Percentiles rank a stretch among this genome's conserved stretches.
Conservation (phyloP, 2,329 filamentous ascomycete species). For the Colletotrichum sp. region DNA sequence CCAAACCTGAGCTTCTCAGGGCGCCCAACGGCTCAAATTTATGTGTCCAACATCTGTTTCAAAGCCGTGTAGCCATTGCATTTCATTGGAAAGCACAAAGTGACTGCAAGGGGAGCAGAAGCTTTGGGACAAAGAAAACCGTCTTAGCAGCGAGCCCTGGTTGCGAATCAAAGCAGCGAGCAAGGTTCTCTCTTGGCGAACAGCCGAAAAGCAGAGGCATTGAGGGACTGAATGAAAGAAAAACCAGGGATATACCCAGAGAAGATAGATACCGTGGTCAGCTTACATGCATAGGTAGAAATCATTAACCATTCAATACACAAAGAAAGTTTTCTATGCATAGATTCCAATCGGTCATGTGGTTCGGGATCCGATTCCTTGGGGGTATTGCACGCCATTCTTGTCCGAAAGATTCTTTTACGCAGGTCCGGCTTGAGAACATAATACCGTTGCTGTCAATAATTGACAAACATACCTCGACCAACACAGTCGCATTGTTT, state of each 20-base stretch:
- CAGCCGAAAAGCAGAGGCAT: neutral
- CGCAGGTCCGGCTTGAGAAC: too few relatives aligned
- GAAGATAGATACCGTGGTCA: neutral
- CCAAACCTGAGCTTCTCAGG: fast-evolving
- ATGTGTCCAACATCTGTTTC: neutral
- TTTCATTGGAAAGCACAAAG: neutral
- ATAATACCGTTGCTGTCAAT: too few relatives aligned
- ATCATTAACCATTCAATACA: neutral
- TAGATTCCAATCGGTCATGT: too few relatives aligned
- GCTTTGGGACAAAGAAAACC: neutral
- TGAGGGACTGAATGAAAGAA: neutral
- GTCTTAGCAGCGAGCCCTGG: fast-evolving
- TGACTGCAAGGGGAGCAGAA: neutral
- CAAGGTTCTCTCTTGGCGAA: neutral
- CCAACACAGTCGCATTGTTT: neutral
- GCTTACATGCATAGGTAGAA: neutral
- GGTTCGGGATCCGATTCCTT: too few relatives aligned
- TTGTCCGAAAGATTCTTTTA: too few relatives aligned
- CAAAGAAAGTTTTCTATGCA: neutral
- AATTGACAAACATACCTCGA: too few relatives aligned
- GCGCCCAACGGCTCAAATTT: neutral
- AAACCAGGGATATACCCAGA: too few relatives aligned
- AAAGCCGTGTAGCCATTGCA: neutral
- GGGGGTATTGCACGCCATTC: too few relatives aligned
- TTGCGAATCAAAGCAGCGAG: neutral